phyloP scores from a whole-genome alignment of 805 yeast species.

The Candida jianshihensis region DNA sequence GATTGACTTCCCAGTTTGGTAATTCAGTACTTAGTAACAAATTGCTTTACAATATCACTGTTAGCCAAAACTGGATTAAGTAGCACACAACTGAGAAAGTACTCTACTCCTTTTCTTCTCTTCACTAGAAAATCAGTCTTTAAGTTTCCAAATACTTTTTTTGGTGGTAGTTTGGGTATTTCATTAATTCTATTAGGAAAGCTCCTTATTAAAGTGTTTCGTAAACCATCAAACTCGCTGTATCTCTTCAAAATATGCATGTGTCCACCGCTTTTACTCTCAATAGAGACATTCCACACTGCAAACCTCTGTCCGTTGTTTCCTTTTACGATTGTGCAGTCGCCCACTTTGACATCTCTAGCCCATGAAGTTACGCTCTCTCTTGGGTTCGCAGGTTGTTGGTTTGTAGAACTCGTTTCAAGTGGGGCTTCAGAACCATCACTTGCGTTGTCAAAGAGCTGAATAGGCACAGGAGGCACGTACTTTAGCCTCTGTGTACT shows the following conservation, averaged over 20 bases:
- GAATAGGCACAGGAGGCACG: slow-evolving; percentile 36
- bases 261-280: slow-evolving; percentile 25
- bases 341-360: slow-evolving; percentile 28
- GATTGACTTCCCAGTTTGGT: not conserved
- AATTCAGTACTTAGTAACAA: slow-evolving; percentile 10
- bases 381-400: too few species aligned
- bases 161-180: slow-evolving; percentile 42
- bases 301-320: slow-evolving; percentile 33
- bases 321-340: slow-evolving; percentile 33
- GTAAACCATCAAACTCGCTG: slow-evolving; percentile 50
- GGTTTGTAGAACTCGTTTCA: too few species aligned
- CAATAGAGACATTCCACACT: slow-evolving; percentile 32
- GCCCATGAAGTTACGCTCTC: slow-evolving; percentile 28
- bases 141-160: slow-evolving; percentile 24
- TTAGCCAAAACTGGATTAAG: slow-evolving; percentile 34
- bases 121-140: slow-evolving; percentile 27
- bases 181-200: slow-evolving; percentile 31
- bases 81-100: slow-evolving; percentile 36
- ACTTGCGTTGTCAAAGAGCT: slow-evolving; percentile 26
- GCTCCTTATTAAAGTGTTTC: slow-evolving; percentile 28
- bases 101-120: slow-evolving; percentile 37
- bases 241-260: slow-evolving; percentile 52
- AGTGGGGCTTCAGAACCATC: slow-evolving; percentile 12
- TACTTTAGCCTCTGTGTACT: slow-evolving; percentile 8
- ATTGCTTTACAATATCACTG: slow-evolving; percentile 25